phyloP scores from a whole-genome alignment of 371 early-diverging fungal species.

The Ordospora pajunii region DNA sequence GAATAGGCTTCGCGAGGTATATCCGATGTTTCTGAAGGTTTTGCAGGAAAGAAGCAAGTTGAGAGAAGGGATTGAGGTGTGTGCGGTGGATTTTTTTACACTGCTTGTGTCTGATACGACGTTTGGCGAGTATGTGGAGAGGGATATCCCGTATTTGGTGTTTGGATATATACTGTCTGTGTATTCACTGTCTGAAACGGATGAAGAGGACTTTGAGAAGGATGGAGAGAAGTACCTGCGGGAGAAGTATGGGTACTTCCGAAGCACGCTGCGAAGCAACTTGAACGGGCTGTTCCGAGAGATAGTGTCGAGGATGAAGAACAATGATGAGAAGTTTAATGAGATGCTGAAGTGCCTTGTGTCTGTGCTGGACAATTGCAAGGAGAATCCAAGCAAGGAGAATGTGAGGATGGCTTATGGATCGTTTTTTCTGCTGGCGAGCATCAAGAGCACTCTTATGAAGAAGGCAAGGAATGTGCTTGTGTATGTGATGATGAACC shows the following conservation, averaged over 20 bases:
- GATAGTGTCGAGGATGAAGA: conserved; percentile 42
- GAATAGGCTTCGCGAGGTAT: conserved; percentile 11
- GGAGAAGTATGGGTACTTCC: conserved; percentile 51
- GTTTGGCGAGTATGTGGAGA: conserved; percentile 29
- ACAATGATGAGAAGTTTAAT: conserved; percentile 16
- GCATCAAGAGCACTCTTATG: conserved; percentile 21
- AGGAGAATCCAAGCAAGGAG: conserved; percentile 12
- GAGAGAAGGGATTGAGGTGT: conserved; percentile 12
- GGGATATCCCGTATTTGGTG: conserved; percentile 30
- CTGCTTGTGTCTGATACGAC: conserved; percentile 22
- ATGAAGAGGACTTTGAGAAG: conserved; percentile 51
- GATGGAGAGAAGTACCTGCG: conserved; percentile 54
- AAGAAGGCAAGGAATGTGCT: conserved; percentile 30
- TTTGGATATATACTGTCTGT: conserved; percentile 48
- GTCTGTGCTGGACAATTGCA: conserved; percentile 7
- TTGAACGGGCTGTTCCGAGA: conserved; percentile 46
- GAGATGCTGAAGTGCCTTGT: conserved; percentile 34
- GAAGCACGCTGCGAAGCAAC: conserved; percentile 11
- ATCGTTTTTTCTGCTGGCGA: conserved; percentile 48
- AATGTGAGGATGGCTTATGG: conserved; percentile 41
- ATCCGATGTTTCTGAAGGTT: conserved; percentile 10
- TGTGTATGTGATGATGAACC: conserved; percentile 32
- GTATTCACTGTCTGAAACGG: conserved; percentile 32
- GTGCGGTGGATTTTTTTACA: conserved; percentile 40
- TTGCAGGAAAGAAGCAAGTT: not conserved